phyloP scores from a whole-genome alignment of 108 stramenopile species.

The Mediolabrus comicus region DNA sequence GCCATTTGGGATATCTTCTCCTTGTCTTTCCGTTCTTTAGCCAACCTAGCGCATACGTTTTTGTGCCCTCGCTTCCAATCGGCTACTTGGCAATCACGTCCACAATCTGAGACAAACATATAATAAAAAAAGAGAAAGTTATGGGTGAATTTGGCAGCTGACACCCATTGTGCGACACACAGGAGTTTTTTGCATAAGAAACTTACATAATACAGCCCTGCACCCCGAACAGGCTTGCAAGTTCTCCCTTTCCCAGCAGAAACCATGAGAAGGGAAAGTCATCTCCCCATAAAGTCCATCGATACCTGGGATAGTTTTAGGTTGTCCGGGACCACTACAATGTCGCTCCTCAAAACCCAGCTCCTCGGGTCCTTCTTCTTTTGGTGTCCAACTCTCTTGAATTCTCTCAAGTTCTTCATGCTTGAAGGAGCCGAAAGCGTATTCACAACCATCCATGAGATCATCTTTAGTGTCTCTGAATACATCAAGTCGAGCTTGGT shows the following conservation, averaged over 20 bases:
- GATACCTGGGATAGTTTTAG: neutral
- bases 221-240: neutral
- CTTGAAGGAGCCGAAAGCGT: neutral
- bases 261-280: neutral
- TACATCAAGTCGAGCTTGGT: neutral
- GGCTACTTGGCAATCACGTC: neutral
- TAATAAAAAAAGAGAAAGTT: neutral
- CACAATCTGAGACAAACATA: neutral
- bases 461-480: neutral
- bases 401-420: neutral
- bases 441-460: neutral
- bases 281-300: too few relatives aligned
- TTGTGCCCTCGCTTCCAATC: neutral
- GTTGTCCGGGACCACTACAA: neutral
- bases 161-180: neutral
- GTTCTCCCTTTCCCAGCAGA: neutral
- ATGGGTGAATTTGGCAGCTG: neutral
- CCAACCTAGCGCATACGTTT: neutral
- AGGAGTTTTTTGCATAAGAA: neutral
- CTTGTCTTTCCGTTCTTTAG: slow-evolving; percentile 1
- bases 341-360: neutral
- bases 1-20: neutral
- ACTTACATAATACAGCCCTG: neutral
- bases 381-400: neutral
- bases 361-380: neutral